Conservation (phyloP, 1,284 basidiomycete species). For the Tetrapyrgos nigripes region DNA sequence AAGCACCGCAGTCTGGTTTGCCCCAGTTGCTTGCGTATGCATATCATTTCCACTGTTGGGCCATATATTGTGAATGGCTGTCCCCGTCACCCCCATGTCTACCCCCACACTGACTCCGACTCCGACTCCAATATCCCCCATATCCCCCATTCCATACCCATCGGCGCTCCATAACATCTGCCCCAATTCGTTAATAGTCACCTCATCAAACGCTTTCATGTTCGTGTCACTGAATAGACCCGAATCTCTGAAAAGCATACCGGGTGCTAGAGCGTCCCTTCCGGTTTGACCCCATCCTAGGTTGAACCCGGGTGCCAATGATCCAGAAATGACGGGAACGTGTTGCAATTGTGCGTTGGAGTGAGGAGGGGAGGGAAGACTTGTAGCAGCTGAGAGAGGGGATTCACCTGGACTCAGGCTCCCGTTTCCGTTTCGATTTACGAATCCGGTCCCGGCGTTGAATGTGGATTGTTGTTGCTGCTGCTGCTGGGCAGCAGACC, state of each 20-base stretch:
- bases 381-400: neutral
- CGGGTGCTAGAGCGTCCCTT: conserved; percentile 6
- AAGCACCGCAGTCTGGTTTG: too few relatives aligned
- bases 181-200: conserved; percentile 13
- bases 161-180: conserved; percentile 17
- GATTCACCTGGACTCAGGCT: neutral
- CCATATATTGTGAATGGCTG: neutral
- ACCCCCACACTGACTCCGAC: neutral
- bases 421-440: too few relatives aligned
- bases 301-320: neutral
- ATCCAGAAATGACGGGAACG: neutral
- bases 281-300: conserved; percentile 11
- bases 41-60: neutral
- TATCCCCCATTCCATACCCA: neutral
- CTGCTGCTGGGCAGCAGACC: neutral
- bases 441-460: too few relatives aligned
- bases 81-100: neutral
- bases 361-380: neutral
- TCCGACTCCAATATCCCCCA: neutral
- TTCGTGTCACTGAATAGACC: conserved; percentile 10
- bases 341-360: neutral
- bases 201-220: conserved; percentile 14
- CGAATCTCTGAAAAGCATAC: conserved; percentile 8
- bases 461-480: neutral
- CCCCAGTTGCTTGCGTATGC: too few relatives aligned